Evolutionary conservation across 2,329 filamentous ascomycete species (phyloP), one percentile per base, ranked within the genome.

Genomic region (Emericellopsis atlantica): DNA sequence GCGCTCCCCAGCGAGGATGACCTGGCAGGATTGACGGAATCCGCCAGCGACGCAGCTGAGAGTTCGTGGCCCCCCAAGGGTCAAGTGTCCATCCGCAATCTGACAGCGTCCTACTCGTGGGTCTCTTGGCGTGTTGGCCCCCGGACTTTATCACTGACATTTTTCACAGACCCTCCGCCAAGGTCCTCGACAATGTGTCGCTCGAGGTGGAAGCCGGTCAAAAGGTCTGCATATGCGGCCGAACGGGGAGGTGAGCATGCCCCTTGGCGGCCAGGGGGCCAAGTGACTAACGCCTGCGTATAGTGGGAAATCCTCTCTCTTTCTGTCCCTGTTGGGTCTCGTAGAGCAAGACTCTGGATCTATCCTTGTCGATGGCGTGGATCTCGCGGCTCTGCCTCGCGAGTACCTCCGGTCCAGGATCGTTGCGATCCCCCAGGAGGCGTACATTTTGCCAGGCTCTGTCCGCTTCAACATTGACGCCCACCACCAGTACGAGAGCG

Each of bases 401-500:
- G 23, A 53, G 0, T 51, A 53, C 0, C 56, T 76, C 0, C 67
- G 72, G 7, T 54, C 62, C 33, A 65, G 64, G 1, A 54, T 76
- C 32, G 69, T 72, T 34, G 66, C 69, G 5, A 54, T 76, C 1
- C 69, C 72, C 0, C 72, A 77, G 49, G 72, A 76, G 5, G 52
- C 69, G 1, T 64, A 72, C 4, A 73, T 76, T 51, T 52, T 75
- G 1, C 65, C 64, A 0, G 64, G 57, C 36, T 61, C 57, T 1
- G 57, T 67, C 43, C 54, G 52, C 23, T 40, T 51, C 6, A 70
- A 72, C 42, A 56, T 72, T 0, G 69, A 72, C 42, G 18, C 18
- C 4, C 18, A 21, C 18, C 18, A 21, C 64, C 67, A 0, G 53
- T 55, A 12, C 43, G 44, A 2, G 38, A 44, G 18, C 18, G 5